A percentile compares a stretch with the other conserved stretches of the same genome.
These are phyloP conservation scores for Metarhizium brunneum DNA, from an alignment of 2,329 filamentous ascomycete genomes.

Conservation along the genomic window DNA sequence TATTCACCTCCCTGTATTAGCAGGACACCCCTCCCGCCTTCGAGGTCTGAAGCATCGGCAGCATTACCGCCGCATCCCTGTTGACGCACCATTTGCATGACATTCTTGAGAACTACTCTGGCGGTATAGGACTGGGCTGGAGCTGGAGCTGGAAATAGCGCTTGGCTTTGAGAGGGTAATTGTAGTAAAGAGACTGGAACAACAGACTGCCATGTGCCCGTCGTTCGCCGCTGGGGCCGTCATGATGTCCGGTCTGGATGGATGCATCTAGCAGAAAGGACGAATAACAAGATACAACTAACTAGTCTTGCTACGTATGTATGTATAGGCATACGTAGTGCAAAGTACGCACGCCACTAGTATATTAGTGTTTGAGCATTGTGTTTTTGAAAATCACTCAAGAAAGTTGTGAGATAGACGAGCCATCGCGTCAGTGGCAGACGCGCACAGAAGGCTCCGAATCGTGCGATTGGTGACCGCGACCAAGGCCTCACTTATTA, in stretches of 20 bases:
- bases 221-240: background rate
- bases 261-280: background rate
- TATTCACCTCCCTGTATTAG: background rate
- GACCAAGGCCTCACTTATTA: background rate
- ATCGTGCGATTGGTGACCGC: conserved; percentile 4
- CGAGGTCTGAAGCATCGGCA: background rate
- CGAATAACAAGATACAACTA: background rate
- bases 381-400: too few species aligned
- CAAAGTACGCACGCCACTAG: too few species aligned
- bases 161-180: background rate
- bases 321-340: background rate
- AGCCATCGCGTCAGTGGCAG: conserved; percentile 7
- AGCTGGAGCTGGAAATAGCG: background rate
- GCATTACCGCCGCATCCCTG: background rate
- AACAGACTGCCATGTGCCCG: background rate
- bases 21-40: background rate
- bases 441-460: conserved; percentile 1
- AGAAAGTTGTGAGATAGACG: background rate
- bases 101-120: background rate
- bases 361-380: too few species aligned
- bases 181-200: background rate
- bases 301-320: too few species aligned
- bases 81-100: background rate
- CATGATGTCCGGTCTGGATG: background rate
- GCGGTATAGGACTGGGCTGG: background rate